A percentile compares a stretch with the other conserved stretches of the same genome.
phyloP scores from a whole-genome alignment of 2,329 filamentous ascomycete genomes.

The Curvularia sp. region DNA sequence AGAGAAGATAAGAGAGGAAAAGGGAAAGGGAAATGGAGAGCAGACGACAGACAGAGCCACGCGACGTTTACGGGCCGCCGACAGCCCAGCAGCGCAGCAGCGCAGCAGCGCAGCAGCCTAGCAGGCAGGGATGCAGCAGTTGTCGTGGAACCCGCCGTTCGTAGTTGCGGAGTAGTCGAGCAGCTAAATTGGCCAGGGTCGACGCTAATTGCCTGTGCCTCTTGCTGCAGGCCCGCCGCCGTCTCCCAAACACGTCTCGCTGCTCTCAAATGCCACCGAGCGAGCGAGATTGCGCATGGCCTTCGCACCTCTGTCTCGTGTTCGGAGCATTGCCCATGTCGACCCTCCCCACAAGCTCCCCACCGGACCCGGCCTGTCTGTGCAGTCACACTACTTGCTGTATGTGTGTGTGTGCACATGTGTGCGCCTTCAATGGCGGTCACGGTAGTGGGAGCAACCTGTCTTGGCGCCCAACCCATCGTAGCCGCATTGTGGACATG shows the following conservation, averaged over 20 bases:
- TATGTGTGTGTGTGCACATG: constrained; percentile 3
- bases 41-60: not conserved
- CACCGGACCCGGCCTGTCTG: constrained; percentile 6
- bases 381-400: not conserved
- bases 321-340: constrained; percentile 12
- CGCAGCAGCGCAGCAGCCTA: not conserved
- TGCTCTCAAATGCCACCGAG: constrained; percentile 1
- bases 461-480: not conserved
- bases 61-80: not conserved
- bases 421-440: constrained; percentile 6
- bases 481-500: not conserved
- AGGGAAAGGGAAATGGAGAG: not conserved
- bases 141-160: constrained; percentile 16
- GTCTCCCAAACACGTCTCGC: constrained; percentile 4
- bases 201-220: constrained; percentile 17
- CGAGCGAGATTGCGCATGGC: constrained; percentile 12
- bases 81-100: constrained; percentile 3
- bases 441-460: not conserved
- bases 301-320: constrained; percentile 12
- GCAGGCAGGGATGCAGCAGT: constrained; percentile 8
- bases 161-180: constrained; percentile 18
- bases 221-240: constrained; percentile 5
- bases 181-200: constrained; percentile 19
- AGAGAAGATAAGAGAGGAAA: not conserved
- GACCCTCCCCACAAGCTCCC: constrained; percentile 15